Percentiles rank a stretch among this genome's conserved stretches.
Conservation (phyloP, 768 basidiomycete genomes). For the Neoboletus subvelutipes region DNA sequence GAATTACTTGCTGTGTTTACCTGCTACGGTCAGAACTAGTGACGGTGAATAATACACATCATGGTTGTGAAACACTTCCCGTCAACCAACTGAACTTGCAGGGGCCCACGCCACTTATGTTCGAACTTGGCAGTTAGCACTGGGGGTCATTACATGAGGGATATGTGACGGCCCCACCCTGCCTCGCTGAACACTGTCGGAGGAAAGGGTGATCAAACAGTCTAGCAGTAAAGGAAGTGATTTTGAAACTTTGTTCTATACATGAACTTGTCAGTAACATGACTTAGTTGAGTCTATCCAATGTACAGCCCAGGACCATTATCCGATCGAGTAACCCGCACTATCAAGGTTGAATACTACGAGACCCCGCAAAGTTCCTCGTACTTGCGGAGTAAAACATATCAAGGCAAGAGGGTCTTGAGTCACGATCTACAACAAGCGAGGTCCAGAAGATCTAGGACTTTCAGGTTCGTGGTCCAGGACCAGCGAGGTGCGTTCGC, state of each 20-base stretch:
- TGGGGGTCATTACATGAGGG: not conserved
- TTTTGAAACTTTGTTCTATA: not conserved
- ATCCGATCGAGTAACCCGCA: not conserved
- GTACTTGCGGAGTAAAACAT: not conserved
- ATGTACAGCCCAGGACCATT: no score
- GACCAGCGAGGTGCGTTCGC: not conserved
- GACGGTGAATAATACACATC: not conserved
- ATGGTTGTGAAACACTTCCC: not conserved
- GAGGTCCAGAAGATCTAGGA: not conserved
- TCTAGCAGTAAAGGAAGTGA: not conserved
- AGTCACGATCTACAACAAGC: not conserved
- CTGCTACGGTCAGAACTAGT: not conserved
- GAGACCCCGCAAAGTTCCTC: not conserved
- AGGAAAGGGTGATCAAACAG: not conserved
- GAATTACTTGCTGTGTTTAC: not conserved
- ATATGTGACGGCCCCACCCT: not conserved
- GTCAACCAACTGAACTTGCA: not conserved
- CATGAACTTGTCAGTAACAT: not conserved
- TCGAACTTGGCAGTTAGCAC: not conserved
- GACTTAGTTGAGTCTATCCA: no score
- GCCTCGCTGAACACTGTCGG: not conserved
- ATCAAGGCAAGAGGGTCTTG: not conserved
- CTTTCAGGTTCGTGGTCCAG: not conserved
- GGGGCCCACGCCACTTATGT: not conserved
- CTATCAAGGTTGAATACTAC: not conserved